These are phyloP conservation scores for Pichia deserticola DNA, from an alignment of 805 yeast species.

Conservation along the genomic window DNA sequence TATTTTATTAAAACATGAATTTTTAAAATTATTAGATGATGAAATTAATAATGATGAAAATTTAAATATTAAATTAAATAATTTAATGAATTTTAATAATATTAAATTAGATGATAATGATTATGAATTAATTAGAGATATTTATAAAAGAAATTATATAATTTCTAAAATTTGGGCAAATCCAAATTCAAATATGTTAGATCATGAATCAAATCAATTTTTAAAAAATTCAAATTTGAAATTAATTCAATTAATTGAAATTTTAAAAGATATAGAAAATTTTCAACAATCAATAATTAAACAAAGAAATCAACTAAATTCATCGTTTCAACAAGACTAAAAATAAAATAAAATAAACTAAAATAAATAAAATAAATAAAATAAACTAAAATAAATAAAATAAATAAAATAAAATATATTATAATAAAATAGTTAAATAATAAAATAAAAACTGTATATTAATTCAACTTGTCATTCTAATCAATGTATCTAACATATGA, in stretches of 20 bases:
- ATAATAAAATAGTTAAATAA: too few relatives aligned
- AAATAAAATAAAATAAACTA: not conserved
- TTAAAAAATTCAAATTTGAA: not conserved
- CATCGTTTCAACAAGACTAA: not conserved
- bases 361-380: not conserved
- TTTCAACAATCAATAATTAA: not conserved
- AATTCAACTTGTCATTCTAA: slow-evolving; percentile 1
- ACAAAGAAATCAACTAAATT: not conserved
- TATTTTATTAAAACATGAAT: slow-evolving; percentile 2
- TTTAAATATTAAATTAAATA: not conserved
- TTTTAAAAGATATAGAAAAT: not conserved
- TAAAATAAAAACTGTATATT: not conserved
- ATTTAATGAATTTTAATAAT: not conserved
- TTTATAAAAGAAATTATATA: slow-evolving; percentile 1
- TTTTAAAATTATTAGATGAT: slow-evolving; percentile 1
- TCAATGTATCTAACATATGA: slow-evolving; percentile 5
- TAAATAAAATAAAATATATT: too few relatives aligned
- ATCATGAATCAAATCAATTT: slow-evolving; percentile 5
- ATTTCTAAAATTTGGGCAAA: slow-evolving; percentile 6
- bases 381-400: not conserved
- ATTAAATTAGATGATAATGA: not conserved
- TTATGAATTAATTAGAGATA: not conserved
- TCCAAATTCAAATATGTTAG: slow-evolving; percentile 3
- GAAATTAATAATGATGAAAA: not conserved
- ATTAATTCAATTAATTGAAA: not conserved